Base-by-base conservation (phyloP, 2,329 filamentous ascomycete genomes). In the Paecilomyces fulvus region DNA sequence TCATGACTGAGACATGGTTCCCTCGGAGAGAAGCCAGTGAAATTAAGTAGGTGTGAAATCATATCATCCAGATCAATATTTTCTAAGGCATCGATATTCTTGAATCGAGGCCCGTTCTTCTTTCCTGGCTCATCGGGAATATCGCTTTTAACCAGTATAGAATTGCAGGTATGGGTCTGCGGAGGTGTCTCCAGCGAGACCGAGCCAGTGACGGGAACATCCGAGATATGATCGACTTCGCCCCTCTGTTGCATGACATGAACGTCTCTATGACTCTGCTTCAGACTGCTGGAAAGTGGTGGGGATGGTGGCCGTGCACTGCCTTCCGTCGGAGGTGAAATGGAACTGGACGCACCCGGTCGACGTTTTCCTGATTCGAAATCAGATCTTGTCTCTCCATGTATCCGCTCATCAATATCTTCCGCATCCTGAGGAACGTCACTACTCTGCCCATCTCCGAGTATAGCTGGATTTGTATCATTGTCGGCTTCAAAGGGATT, bases 1-100 rank as follows among this genome's bases (percentile, higher is more conserved):
- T 94, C 94, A 70, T 97, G 97, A 79, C 96, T 96, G 59, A 99
- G 80, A 66, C 92, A 96, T 23, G 97, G 92, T 21, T 91, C 90
- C 80, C 99, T 99, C 5, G 23, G 5, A 60, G 94, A 97, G 65
- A 96, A 90, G 74, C 97, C 97, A 63, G 91, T 91, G 49, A 91
- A 89, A 69, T 99, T 99, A 10, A 97, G 79, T 49, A 99, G 82
- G 48, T 94, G 86, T 66, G 92, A 91, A 70, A 99, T 99, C 80
- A 95, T 96, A 69, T 97, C 94, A 69, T 99, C 94, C 30, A 99
- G 79, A 70, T 99, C 94, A 64, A 94, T 89, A 31, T 92, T 85
- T 72, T 96, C 96, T 67, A 97, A 83, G 20, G 95, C 90, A 56
- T 88, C 85, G 81, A 97, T 95, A 60, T 89, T 88, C 74, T 96